These are phyloP conservation scores for Melaleuca quinquenervia DNA, from an alignment of 345 rosid genomes.

Conservation along the genomic window DNA sequence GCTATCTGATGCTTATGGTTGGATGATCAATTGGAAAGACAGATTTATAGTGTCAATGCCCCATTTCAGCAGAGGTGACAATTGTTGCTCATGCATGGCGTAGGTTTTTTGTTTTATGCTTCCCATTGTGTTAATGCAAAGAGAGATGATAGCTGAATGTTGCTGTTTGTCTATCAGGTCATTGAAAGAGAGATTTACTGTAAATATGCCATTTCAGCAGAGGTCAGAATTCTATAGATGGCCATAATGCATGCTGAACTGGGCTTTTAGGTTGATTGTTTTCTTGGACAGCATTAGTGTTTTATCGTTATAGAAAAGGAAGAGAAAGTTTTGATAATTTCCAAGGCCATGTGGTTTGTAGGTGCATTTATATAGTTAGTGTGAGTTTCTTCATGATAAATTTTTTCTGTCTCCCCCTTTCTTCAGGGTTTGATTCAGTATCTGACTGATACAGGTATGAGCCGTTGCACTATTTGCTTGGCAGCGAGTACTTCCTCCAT, in stretches of 20 bases:
- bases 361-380: not conserved
- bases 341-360: not conserved
- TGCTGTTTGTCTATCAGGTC: not conserved
- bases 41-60: not conserved
- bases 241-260: not conserved
- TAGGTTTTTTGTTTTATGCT: not conserved
- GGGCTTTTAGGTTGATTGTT: not conserved
- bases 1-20: not conserved
- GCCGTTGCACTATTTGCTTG: slow-evolving; percentile 63
- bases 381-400: not conserved
- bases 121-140: not conserved
- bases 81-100: not conserved
- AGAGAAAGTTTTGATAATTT: not conserved
- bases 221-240: not conserved
- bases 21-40: not conserved
- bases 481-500: slow-evolving; percentile 87
- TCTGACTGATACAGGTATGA: slow-evolving; percentile 57
- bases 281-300: not conserved
- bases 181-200: not conserved
- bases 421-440: not conserved
- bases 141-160: not conserved
- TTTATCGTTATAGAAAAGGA: not conserved
- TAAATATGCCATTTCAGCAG: not conserved
- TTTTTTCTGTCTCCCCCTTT: not conserved
- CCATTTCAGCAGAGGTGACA: not conserved